These are phyloP conservation scores for Collybiopsis confluens DNA, from an alignment of 768 basidiomycete genomes.

Conservation along the genomic window DNA sequence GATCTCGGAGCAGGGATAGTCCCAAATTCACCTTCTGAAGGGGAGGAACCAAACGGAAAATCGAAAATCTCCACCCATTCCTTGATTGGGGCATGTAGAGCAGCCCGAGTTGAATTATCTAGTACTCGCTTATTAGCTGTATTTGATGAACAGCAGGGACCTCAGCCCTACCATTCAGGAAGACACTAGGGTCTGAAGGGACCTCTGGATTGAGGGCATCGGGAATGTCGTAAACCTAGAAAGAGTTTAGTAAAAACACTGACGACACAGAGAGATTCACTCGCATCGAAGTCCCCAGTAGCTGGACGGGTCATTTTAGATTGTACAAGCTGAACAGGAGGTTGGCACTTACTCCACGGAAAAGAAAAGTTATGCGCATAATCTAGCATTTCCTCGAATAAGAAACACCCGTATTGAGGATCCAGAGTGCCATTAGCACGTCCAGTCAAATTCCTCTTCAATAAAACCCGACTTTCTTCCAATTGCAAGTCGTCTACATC, in stretches of 20 bases:
- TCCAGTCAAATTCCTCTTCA: constrained; percentile 46
- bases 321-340: no score
- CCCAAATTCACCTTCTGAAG: constrained; percentile 23
- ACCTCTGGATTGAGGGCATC: constrained; percentile 52
- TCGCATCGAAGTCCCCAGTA: constrained; percentile 35
- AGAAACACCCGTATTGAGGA: constrained; percentile 37
- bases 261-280: constrained; percentile 6
- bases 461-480: constrained; percentile 12
- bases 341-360: constrained; percentile 35
- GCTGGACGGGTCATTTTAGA: constrained; percentile 1
- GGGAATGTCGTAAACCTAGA: constrained; percentile 48
- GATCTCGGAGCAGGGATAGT: no score
- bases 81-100: constrained; percentile 64
- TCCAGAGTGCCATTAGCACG: constrained; percentile 47
- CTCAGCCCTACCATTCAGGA: constrained; percentile 60
- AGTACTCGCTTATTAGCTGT: no score
- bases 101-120: constrained; percentile 54
- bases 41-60: constrained; percentile 34
- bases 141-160: no score
- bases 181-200: constrained; percentile 46
- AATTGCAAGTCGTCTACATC: constrained; percentile 12
- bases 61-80: constrained; percentile 36
- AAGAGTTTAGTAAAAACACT: neutral
- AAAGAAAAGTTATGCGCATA: constrained; percentile 48
- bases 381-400: constrained; percentile 47